These are phyloP conservation scores for Mycena albidolilacea DNA, from an alignment of 768 basidiomycete species.

Conservation along the genomic window DNA sequence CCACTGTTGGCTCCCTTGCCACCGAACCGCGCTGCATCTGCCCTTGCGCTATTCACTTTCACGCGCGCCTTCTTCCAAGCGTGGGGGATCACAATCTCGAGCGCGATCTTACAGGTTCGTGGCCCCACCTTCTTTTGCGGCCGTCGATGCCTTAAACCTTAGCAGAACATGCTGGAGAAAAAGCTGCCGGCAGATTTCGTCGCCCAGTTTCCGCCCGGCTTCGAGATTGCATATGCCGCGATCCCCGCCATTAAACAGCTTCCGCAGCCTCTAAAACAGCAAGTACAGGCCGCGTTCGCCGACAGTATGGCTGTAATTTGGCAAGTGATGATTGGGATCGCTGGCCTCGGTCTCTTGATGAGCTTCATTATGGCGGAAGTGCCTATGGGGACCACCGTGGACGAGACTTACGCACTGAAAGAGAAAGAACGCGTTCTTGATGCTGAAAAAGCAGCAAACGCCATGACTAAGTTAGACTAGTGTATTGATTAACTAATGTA, in stretches of 20 bases:
- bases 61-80: constrained; percentile 47
- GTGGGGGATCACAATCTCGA: constrained; percentile 40
- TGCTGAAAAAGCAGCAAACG: constrained; percentile 23
- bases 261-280: constrained; percentile 40
- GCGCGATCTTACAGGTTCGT: constrained; percentile 50
- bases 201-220: constrained; percentile 31
- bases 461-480: background rate
- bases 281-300: constrained; percentile 61
- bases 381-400: constrained; percentile 48
- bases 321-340: constrained; percentile 58
- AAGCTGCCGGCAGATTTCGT: constrained; percentile 37
- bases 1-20: constrained; percentile 56
- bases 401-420: constrained; percentile 50
- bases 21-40: constrained; percentile 51
- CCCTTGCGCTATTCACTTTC: constrained; percentile 54
- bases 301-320: constrained; percentile 57
- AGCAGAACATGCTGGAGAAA: constrained; percentile 57
- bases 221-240: constrained; percentile 35
- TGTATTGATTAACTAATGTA: background rate
- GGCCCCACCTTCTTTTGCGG: too few species aligned
- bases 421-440: constrained; percentile 39
- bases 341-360: constrained; percentile 53
- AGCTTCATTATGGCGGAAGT: constrained; percentile 52
- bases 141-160: background rate
- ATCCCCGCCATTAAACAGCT: constrained; percentile 42